These are phyloP conservation scores for Fusarium sacchari DNA, from an alignment of 2,329 filamentous ascomycete genomes.

Conservation along the genomic window DNA sequence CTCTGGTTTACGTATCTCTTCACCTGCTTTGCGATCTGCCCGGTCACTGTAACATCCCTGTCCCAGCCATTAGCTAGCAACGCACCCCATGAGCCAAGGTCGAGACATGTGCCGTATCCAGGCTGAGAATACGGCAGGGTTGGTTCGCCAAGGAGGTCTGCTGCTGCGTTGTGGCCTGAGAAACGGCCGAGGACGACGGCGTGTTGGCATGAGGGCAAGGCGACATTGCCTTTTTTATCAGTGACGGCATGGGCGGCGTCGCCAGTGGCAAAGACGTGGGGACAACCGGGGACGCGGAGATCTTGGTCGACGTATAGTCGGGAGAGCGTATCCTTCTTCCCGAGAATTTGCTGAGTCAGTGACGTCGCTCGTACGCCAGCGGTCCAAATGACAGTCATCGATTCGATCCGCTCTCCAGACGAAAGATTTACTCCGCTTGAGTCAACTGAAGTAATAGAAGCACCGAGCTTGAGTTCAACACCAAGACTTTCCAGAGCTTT, in stretches of 20 bases:
- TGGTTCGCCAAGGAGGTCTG: conserved; percentile 45
- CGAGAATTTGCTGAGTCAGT: conserved; percentile 48
- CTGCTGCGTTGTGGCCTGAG: conserved; percentile 49
- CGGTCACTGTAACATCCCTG: conserved; percentile 41
- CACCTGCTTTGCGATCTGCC: conserved; percentile 45
- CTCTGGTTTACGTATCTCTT: conserved; percentile 49
- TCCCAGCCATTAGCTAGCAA: conserved; percentile 48
- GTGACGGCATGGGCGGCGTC: conserved; percentile 45
- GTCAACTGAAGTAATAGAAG: conserved; percentile 42
- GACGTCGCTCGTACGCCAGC: conserved; percentile 48
- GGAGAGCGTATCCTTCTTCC: conserved; percentile 38
- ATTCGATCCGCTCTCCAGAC: conserved; percentile 47
- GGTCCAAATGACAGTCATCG: conserved; percentile 51
- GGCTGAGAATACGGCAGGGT: conserved; percentile 45
- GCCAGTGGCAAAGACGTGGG: conserved; percentile 41
- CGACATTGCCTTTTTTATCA: conserved; percentile 42
- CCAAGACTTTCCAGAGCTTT: conserved; percentile 44
- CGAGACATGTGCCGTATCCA: conserved; percentile 48
- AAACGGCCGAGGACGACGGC: conserved; percentile 49
- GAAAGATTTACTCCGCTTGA: conserved; percentile 37
- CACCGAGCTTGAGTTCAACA: conserved; percentile 46
- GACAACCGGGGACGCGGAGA: not conserved
- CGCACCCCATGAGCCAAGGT: conserved; percentile 48
- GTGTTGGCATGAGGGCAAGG: conserved; percentile 54
- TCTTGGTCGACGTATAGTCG: conserved; percentile 10